Conservation (phyloP, 2,329 filamentous ascomycete genomes). For the Sclerotinia spermophila region DNA sequence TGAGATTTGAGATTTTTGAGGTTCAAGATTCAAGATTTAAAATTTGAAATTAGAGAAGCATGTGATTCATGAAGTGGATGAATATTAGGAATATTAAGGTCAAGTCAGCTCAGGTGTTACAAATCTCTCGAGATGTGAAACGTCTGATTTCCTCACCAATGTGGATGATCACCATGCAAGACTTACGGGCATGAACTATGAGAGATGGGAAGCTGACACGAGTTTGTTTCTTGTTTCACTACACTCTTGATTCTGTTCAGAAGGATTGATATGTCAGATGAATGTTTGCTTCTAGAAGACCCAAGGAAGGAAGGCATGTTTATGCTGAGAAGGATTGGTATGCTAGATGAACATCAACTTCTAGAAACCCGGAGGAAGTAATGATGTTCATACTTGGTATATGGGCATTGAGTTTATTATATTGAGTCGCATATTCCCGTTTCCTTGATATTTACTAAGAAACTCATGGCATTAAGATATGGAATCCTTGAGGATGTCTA, state of each 20-base stretch:
- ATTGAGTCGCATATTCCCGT: neutral
- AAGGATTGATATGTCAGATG: neutral
- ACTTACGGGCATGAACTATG: neutral
- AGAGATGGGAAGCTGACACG: neutral
- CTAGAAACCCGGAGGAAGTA: neutral
- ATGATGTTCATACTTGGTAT: neutral
- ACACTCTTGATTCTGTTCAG: neutral
- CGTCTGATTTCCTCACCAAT: neutral
- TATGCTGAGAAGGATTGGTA: neutral
- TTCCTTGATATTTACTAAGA: neutral
- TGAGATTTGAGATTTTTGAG: neutral
- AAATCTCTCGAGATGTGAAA: neutral
- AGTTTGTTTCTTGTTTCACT: neutral
- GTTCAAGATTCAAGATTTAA: neutral
- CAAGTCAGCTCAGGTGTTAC: neutral
- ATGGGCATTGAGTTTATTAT: neutral
- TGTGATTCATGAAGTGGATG: neutral
- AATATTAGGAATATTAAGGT: neutral
- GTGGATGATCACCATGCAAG: neutral
- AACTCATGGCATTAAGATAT: neutral
- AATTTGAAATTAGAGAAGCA: too few species aligned
- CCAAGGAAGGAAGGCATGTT: neutral
- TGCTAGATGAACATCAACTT: neutral
- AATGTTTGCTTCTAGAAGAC: neutral
- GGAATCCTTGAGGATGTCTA: neutral